phyloP scores from a whole-genome alignment of 371 early-diverging fungal genomes.

The Actinomortierella wolfii region DNA sequence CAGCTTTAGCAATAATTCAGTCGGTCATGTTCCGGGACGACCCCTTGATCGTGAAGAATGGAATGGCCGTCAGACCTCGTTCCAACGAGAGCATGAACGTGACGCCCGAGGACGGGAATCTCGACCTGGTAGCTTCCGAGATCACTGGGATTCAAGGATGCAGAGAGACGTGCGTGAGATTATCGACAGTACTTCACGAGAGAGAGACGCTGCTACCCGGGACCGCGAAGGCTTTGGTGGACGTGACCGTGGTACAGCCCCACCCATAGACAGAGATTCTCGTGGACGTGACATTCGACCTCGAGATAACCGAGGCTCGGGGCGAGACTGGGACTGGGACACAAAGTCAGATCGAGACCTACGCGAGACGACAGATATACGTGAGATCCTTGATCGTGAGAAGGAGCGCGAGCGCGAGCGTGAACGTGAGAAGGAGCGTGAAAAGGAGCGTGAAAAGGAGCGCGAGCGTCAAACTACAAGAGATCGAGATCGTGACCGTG shows the following conservation, averaged over 20 bases:
- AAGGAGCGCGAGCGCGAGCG: slow-evolving; percentile 52
- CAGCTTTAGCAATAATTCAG: slow-evolving; percentile 15
- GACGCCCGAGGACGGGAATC: slow-evolving; percentile 21
- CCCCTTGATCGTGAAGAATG: slow-evolving; percentile 42
- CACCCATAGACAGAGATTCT: slow-evolving; percentile 3
- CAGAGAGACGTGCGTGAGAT: slow-evolving; percentile 15
- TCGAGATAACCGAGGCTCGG: slow-evolving; percentile 38
- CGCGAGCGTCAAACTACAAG: slow-evolving; percentile 34
- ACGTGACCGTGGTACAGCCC: slow-evolving; percentile 4
- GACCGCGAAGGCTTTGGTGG: slow-evolving; percentile 12
- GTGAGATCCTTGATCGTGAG: slow-evolving; percentile 41
- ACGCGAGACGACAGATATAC: slow-evolving; percentile 55
- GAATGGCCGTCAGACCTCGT: slow-evolving; percentile 22
- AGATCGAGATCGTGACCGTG: slow-evolving; percentile 50
- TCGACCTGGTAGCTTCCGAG: slow-evolving; percentile 22
- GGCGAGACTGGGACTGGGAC: slow-evolving; percentile 30
- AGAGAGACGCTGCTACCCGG: slow-evolving; percentile 12
- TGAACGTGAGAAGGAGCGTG: slow-evolving; percentile 41
- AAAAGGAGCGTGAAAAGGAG: slow-evolving; percentile 48
- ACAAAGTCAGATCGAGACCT: slow-evolving; percentile 49
- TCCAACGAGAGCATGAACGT: slow-evolving; percentile 30
- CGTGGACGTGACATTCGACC: slow-evolving; percentile 50
- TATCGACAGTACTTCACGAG: slow-evolving; percentile 14
- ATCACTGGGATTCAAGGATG: slow-evolving; percentile 4
- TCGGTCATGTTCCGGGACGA: slow-evolving; percentile 23